These are phyloP conservation scores for Biscogniauxia sp. DNA, from an alignment of 2,329 filamentous ascomycete genomes.

Conservation along the genomic window DNA sequence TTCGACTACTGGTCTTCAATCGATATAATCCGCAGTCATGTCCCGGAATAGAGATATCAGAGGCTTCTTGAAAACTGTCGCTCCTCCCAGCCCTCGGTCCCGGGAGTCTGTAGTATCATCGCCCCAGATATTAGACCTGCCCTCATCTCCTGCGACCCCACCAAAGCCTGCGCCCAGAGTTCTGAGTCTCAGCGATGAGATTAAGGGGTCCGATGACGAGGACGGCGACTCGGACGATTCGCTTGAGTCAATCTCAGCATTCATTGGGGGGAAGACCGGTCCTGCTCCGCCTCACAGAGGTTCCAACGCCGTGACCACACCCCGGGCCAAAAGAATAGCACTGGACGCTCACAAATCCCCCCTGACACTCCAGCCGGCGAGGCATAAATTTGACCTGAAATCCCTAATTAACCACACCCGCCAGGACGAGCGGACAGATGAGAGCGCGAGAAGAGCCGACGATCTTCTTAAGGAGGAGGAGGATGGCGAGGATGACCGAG, in stretches of 20 bases:
- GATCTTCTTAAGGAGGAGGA: conserved; percentile 31
- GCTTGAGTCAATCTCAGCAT: conserved; percentile 52
- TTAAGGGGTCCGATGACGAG: conserved; percentile 72
- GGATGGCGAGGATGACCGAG: conserved; percentile 8
- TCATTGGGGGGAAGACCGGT: conserved; percentile 35
- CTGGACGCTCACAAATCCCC: conserved; percentile 43
- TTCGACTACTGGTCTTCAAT: background rate
- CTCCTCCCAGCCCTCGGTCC: conserved; percentile 13
- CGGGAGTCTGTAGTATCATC: conserved; percentile 13
- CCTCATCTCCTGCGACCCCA: conserved; percentile 30
- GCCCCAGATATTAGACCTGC: conserved; percentile 16
- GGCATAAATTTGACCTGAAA: conserved; percentile 64
- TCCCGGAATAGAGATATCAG: conserved; percentile 31
- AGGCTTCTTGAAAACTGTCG: conserved; percentile 28
- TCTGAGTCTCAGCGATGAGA: conserved; percentile 53
- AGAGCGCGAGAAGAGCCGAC: conserved; percentile 47
- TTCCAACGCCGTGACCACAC: conserved; percentile 35
- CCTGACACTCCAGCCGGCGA: conserved; percentile 44
- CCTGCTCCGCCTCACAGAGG: conserved; percentile 22
- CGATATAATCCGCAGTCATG: conserved; percentile 11
- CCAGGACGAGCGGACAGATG: conserved; percentile 58
- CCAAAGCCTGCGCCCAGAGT: conserved; percentile 23
- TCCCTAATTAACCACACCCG: conserved; percentile 58
- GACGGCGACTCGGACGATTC: conserved; percentile 57
- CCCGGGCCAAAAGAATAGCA: conserved; percentile 47